These are phyloP conservation scores for Malassezia dermatis DNA, from an alignment of 1,284 basidiomycete species.

Conservation along the genomic window DNA sequence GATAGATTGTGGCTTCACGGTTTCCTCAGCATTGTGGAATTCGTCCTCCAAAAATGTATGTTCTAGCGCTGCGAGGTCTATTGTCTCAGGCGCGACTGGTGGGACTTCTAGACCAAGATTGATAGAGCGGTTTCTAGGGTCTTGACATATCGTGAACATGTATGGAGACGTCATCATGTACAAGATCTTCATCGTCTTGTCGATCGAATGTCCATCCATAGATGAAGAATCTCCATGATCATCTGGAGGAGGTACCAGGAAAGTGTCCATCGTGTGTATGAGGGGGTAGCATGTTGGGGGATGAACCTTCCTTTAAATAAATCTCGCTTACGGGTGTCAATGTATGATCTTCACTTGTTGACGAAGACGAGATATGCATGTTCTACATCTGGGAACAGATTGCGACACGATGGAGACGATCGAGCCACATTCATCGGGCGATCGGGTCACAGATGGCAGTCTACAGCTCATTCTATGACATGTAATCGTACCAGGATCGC, in stretches of 20 bases:
- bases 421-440: background rate
- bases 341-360: background rate
- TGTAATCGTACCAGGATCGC: conserved; percentile 12
- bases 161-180: background rate
- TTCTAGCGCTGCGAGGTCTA: background rate
- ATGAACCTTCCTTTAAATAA: background rate
- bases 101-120: background rate
- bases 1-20: background rate
- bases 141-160: background rate
- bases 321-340: background rate
- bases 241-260: background rate
- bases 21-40: background rate
- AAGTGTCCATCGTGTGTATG: background rate
- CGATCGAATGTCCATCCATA: background rate
- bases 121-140: background rate
- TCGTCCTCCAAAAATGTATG: background rate
- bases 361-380: background rate
- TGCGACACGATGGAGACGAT: background rate
- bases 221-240: background rate
- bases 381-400: background rate
- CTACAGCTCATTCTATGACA: background rate
- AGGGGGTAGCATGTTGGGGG: background rate
- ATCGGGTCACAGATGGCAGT: background rate
- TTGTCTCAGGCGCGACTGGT: background rate
- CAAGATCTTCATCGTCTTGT: background rate